These are phyloP conservation scores for Dionaea muscipula DNA, from an alignment of 179 eudicot genomes.

Conservation along the genomic window DNA sequence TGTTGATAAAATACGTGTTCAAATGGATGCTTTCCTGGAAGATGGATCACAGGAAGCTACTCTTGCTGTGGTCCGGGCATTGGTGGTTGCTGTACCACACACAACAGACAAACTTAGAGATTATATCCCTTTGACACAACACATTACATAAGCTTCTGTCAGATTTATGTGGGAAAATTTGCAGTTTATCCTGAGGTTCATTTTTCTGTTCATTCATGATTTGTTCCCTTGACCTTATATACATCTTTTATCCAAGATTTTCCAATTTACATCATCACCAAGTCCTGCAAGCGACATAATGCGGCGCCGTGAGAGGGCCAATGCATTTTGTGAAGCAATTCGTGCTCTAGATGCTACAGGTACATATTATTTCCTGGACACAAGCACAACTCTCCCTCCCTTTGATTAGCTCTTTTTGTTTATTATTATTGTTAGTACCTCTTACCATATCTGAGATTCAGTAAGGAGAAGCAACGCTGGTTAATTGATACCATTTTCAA, in stretches of 20 bases:
- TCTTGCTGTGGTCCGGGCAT: slow-evolving; percentile 78
- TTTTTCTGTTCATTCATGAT: neutral
- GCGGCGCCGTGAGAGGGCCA: slow-evolving; percentile 79
- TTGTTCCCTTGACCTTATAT: slow-evolving; percentile 47
- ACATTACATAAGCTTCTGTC: neutral
- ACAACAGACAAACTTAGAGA: slow-evolving; percentile 88
- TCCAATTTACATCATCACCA: slow-evolving; percentile 53
- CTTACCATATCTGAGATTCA: too few relatives aligned
- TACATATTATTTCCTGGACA: slow-evolving; percentile 17
- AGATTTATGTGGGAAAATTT: neutral
- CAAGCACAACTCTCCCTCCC: too few relatives aligned
- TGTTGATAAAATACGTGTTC: slow-evolving; percentile 90
- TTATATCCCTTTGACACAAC: slow-evolving; percentile 53
- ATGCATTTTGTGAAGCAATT: slow-evolving; percentile 89
- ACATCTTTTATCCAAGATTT: slow-evolving; percentile 93
- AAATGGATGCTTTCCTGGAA: slow-evolving; percentile 99
- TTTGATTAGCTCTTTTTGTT: too few relatives aligned
- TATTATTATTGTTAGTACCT: too few relatives aligned
- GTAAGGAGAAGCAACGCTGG: too few relatives aligned
- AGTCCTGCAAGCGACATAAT: slow-evolving; percentile 48
- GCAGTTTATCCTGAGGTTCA: neutral
- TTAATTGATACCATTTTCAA: too few relatives aligned
- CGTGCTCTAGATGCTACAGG: slow-evolving; percentile 99
- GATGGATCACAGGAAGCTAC: slow-evolving; percentile 98
- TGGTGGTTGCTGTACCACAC: slow-evolving; percentile 90